Base-by-base conservation (phyloP, 352 stramenopile genomes). In the Pythium pyrilobum region DNA sequence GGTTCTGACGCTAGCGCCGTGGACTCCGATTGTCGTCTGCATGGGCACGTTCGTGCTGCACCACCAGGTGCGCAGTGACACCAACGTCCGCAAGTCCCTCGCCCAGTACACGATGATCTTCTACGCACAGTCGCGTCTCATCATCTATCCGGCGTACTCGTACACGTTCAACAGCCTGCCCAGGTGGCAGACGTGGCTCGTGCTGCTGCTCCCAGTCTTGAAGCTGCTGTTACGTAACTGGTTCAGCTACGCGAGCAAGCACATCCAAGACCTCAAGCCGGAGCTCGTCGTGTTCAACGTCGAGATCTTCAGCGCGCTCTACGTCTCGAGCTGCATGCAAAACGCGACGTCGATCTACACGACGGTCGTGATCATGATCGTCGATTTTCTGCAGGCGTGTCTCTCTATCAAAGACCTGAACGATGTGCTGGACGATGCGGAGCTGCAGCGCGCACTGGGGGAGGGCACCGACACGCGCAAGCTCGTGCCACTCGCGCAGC, bases 391-490 rank as follows among this genome's bases (percentile, higher is more conserved):
- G 2, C 53, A 54, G 7, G 43, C 34, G 12, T 53, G 43, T 12
- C 24, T 48, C 9, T 61, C 53, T 2, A 38, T 54, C 20, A 53
- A 54, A 45, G 52, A 59, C 27, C 32, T 52, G 10, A 43, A 51
- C 59, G 29, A 42, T 16, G 37, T 18, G 5, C 38, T 85, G 68
- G 77, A 85, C 80, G 74, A 85, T 84, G 31, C 72, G 81, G 50
- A 87, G 65, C 58, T 85, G 74, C 56, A 48, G 43, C 40, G 82
- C 80, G 60, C 63, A 80, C 20, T 53, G 1, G 46, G 46, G 11
- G 0, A 31, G 5, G 10, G 23, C 0, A 34, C 12, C 7, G 24
- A 18, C 15, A 44, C 46, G 6, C 18, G 36, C 3, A 20, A 31
- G 33, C 32, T 53, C 4, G 28, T 42, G 11, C 33, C 46, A 44